Percentiles rank a stretch among this genome's conserved stretches.
phyloP scores from a whole-genome alignment of 2,329 filamentous ascomycete genomes.

The Passalora sequoiae region DNA sequence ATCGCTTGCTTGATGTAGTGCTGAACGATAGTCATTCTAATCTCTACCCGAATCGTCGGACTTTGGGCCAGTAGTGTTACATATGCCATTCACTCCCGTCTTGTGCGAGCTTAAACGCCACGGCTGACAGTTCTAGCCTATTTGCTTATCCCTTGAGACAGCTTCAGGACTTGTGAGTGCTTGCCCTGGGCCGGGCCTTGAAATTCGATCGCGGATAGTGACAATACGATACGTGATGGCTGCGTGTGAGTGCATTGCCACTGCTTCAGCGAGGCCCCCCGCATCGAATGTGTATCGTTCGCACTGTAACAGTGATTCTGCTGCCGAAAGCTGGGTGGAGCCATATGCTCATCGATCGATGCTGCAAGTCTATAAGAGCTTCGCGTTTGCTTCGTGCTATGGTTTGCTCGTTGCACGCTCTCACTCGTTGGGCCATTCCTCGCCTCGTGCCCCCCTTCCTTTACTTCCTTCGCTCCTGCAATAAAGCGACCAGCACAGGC shows the following conservation, averaged over 20 bases:
- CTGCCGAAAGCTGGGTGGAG: slow-evolving; percentile 5
- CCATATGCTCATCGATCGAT: background rate
- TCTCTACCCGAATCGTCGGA: background rate
- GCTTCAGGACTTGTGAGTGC: background rate
- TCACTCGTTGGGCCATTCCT: slow-evolving; percentile 8
- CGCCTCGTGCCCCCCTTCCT: slow-evolving; percentile 2
- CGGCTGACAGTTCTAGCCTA: slow-evolving; percentile 7
- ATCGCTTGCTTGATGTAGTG: background rate
- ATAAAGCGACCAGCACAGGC: background rate
- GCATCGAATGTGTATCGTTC: slow-evolving; percentile 5
- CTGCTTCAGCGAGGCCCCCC: background rate
- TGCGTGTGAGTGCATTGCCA: background rate
- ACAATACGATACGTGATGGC: slow-evolving; percentile 4
- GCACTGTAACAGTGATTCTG: background rate
- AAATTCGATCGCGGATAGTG: slow-evolving; percentile 2
- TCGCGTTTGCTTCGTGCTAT: slow-evolving; percentile 5
- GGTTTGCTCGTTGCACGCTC: slow-evolving; percentile 4
- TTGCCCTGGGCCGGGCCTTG: background rate
- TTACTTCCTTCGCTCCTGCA: background rate
- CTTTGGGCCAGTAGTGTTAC: background rate
- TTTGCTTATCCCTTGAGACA: slow-evolving; percentile 12
- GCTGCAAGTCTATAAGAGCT: slow-evolving; percentile 7
- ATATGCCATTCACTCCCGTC: background rate
- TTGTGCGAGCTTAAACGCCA: slow-evolving; percentile 10
- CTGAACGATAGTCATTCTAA: background rate